Evolutionary conservation across 139 green algal species (phyloP).

Genomic region (Volvox africanus): DNA sequence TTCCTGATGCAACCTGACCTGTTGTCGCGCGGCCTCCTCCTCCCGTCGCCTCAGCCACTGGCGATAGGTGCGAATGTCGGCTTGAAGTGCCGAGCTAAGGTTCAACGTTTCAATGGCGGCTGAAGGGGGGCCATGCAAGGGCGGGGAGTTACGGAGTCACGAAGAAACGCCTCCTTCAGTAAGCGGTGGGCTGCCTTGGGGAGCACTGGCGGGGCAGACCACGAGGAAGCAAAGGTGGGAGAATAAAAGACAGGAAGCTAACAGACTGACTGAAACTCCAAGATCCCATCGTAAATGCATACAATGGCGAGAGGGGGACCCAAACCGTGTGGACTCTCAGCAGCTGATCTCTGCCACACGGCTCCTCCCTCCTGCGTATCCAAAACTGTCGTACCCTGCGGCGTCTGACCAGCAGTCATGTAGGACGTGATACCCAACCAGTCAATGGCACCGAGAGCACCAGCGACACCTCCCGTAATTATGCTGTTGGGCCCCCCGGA

Average conservation of each 20-base stretch:
- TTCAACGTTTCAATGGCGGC: background rate
- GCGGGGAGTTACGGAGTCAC: background rate
- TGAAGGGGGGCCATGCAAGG: background rate
- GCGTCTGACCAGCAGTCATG: background rate
- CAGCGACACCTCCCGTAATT: background rate
- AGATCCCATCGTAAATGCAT: background rate
- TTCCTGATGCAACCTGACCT: background rate
- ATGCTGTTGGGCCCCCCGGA: background rate
- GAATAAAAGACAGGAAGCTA: background rate
- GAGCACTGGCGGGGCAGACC: background rate
- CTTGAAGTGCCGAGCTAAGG: background rate
- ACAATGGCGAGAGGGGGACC: too few relatives aligned
- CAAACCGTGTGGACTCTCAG: background rate
- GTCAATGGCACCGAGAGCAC: background rate
- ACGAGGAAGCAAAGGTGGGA: background rate
- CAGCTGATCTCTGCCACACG: background rate
- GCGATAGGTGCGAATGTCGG: background rate
- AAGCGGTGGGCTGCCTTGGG: background rate
- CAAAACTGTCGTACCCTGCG: background rate
- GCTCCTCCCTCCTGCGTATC: background rate
- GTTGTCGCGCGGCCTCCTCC: background rate
- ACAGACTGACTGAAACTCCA: background rate
- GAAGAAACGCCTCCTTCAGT: background rate
- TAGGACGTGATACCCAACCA: constrained; percentile 6
- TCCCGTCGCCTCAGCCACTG: background rate